Percentiles rank a stretch among this genome's conserved stretches.
Evolutionary conservation across 345 rosid species (phyloP).

Genomic region (Salix caprea): DNA sequence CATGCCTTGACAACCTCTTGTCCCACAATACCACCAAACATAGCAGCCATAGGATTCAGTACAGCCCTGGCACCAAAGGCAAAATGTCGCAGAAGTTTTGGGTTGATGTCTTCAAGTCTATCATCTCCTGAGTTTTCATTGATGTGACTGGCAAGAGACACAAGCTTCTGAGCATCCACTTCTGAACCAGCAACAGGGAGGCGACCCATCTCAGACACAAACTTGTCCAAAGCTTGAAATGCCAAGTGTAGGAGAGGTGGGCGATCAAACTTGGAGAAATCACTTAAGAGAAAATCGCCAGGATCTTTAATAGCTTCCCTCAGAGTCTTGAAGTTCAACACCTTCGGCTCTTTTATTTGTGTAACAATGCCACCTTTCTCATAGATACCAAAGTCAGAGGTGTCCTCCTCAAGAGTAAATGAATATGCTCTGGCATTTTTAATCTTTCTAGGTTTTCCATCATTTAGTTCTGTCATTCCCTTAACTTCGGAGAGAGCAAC

Average conservation of each 20-base stretch:
- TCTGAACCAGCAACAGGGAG: slow-evolving; percentile 86
- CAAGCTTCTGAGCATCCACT: slow-evolving; percentile 74
- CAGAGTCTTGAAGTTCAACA: slow-evolving; percentile 76
- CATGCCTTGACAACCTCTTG: slow-evolving; percentile 99
- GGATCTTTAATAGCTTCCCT: slow-evolving; percentile 87
- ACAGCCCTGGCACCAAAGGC: slow-evolving; percentile 95
- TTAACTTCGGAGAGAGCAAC: slow-evolving; percentile 94
- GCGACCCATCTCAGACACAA: slow-evolving; percentile 56
- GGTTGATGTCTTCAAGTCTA: slow-evolving; percentile 63
- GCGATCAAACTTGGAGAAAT: slow-evolving; percentile 87
- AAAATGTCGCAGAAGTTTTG: slow-evolving; percentile 69
- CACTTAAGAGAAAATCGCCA: slow-evolving; percentile 90
- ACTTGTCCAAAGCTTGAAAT: slow-evolving; percentile 85
- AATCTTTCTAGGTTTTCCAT: slow-evolving; percentile 94
- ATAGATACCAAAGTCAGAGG: slow-evolving; percentile 55
- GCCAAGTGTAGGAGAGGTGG: slow-evolving; percentile 91
- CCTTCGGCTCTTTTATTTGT: slow-evolving; percentile 86
- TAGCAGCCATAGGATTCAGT: slow-evolving; percentile 98
- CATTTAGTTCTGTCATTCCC: slow-evolving; percentile 89
- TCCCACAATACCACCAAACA: slow-evolving; percentile 98
- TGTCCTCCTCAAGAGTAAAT: slow-evolving; percentile 82
- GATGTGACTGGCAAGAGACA: slow-evolving; percentile 50
- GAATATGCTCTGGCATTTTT: slow-evolving; percentile 85
- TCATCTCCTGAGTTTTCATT: slow-evolving; percentile 65
- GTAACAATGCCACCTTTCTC: slow-evolving; percentile 95